Evolutionary conservation across 768 basidiomycete genomes (phyloP), one percentile per base, ranked within the genome.

Genomic region (Suillus clintonianus): DNA sequence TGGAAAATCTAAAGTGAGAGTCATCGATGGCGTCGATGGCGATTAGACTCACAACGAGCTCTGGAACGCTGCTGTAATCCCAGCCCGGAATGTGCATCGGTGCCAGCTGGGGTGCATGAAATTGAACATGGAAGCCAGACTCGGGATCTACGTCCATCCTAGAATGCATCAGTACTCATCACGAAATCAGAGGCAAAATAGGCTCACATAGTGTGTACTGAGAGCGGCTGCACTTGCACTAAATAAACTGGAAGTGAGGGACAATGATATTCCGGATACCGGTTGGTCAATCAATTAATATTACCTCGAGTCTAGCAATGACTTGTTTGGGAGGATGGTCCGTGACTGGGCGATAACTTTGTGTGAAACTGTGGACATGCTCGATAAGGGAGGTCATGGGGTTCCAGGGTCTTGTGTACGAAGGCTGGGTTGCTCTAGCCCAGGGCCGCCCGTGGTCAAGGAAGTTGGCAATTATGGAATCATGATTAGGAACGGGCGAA

Each of bases 61-160:
- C 70, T 7, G 68, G 71, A 3, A 73, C 59, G 14, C 60, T 59
- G 41, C 71, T 57, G 34, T 75, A 75, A 58, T 73, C 67, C 74
- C 74, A 75, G 24, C 73, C 71, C 8, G 63, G 17, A 34, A 76
- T 67, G 15, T 68, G 68, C 2, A 69, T 58, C 14, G 74, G 74
- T 0, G 74, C 75, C 24, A 75, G 73, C 59, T 72, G 73, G 19
- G 68, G 60, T 8, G 70, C 71, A 53, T 75, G 74, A 8, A 73
- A 76, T 24, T 73, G 75, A 42, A 75, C 64, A 15, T 30, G 71
- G 51, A 75, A 75, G 39, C 53, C 50, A 56, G 36, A 37, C 22
- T 56, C 55, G 13, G 63, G 30, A 36, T 66, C 71, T 43, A 65
- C 57, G 60, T 68, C 70, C 67, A 75, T 71, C 45, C 36, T 61